Base-by-base conservation (phyloP, 306 rosid genomes). In the Inga laurina region DNA sequence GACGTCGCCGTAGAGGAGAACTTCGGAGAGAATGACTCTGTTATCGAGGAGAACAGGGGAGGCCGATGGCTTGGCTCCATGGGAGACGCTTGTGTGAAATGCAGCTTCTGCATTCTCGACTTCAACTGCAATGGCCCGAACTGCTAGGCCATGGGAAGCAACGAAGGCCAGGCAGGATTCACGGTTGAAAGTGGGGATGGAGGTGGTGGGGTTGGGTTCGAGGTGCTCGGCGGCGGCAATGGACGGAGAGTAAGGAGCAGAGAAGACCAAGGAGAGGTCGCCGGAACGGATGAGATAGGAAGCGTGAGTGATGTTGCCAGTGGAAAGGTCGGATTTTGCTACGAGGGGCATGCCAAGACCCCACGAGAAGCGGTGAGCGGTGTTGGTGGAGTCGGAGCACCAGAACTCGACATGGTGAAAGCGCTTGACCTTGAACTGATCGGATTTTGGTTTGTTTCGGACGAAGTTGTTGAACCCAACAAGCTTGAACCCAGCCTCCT, bases 371-470 rank as follows among this genome's bases (percentile, higher is more conserved):
- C 97, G 92, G 18, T 90, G 89, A 0, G 97, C 81, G 3, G 89
- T 32, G 88, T 93, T 96, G 77, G 94, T 92, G 48, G 99, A 98
- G 56, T 96, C 99, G 16, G 90, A 56, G 88, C 93, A 91, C 97
- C 98, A 96, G 85, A 89, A 96, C 87, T 93, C 97, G 4, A 96
- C 67, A 62, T 93, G 98, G 90, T 93, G 99, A 86, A 95, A 95
- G n/a, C n/a, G n/a, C n/a, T n/a, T n/a, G n/a, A n/a, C n/a, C n/a
- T n/a, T n/a, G n/a, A n/a, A n/a, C n/a, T n/a, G n/a, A n/a, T n/a
- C n/a, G n/a, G n/a, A n/a, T n/a, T n/a, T n/a, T n/a, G n/a, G n/a
- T n/a, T n/a, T n/a, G n/a, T n/a, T n/a, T n/a, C n/a, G n/a, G n/a
- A n/a, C n/a, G n/a, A n/a, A n/a, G n/a, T n/a, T n/a, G n/a, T n/a